Evolutionary conservation across 768 basidiomycete species (phyloP).

Genomic region (Leccinum aurantiacum): DNA sequence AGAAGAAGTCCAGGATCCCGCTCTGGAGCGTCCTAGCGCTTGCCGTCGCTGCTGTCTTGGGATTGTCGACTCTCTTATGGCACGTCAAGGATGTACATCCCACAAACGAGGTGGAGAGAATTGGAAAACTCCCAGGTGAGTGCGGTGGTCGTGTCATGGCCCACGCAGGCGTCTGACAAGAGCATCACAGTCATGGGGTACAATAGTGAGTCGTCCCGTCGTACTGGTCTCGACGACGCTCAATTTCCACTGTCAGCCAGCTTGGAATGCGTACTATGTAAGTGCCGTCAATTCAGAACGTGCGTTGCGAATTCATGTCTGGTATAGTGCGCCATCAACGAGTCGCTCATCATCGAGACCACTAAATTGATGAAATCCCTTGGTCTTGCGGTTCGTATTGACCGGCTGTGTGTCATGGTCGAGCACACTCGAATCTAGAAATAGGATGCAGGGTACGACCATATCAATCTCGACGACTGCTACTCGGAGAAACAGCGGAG

Average conservation of each 20-base stretch:
- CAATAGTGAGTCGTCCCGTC: slow-evolving; percentile 47
- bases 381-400: slow-evolving; percentile 45
- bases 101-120: slow-evolving; percentile 15
- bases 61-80: slow-evolving; percentile 17
- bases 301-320: neutral
- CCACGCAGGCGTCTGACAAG: neutral
- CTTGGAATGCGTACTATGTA: slow-evolving; percentile 72
- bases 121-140: slow-evolving; percentile 28
- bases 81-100: slow-evolving; percentile 3
- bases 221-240: slow-evolving; percentile 3
- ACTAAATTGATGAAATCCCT: slow-evolving; percentile 50
- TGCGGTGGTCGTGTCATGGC: neutral
- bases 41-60: slow-evolving; percentile 22
- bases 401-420: neutral
- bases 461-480: slow-evolving; percentile 65
- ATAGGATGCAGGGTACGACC: slow-evolving; percentile 57
- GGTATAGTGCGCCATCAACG: slow-evolving; percentile 56
- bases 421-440: neutral
- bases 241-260: slow-evolving; percentile 30
- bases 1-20: slow-evolving; percentile 1
- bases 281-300: slow-evolving; percentile 12
- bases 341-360: slow-evolving; percentile 49
- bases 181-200: slow-evolving; percentile 52
- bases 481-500: slow-evolving; percentile 59
- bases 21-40: slow-evolving; percentile 17